These are phyloP conservation scores for Curvularia spicifera DNA, from an alignment of 2,329 filamentous ascomycete genomes.

Conservation along the genomic window DNA sequence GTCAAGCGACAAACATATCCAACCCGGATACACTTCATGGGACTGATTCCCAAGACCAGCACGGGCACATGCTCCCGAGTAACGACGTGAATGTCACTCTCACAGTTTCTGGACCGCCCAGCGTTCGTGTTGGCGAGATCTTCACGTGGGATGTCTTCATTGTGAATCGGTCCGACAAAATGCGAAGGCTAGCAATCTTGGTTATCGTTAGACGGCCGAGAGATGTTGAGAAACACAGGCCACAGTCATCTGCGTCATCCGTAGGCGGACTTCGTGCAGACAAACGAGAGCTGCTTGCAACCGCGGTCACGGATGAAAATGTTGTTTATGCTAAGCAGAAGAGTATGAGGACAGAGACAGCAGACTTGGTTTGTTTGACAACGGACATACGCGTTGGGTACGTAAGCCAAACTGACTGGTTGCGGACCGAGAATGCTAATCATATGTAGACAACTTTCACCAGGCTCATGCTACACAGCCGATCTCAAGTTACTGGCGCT, in stretches of 20 bases:
- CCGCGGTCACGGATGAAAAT: constrained; percentile 74
- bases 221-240: constrained; percentile 54
- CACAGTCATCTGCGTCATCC: constrained; percentile 52
- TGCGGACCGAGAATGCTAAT: constrained; percentile 17
- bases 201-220: constrained; percentile 70
- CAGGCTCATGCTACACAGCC: constrained; percentile 74
- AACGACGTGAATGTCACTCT: constrained; percentile 73
- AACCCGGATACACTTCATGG: constrained; percentile 41
- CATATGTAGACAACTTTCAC: constrained; percentile 65
- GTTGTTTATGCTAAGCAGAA: constrained; percentile 74
- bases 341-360: constrained; percentile 66
- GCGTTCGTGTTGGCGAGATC: constrained; percentile 67
- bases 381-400: constrained; percentile 75
- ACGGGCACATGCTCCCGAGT: constrained; percentile 31
- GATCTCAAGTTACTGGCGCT: constrained; percentile 76
- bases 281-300: constrained; percentile 57
- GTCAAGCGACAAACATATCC: constrained; percentile 26
- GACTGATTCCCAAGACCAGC: constrained; percentile 28
- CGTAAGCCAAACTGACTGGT: constrained; percentile 30
- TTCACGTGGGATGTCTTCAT: constrained; percentile 78
- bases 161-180: constrained; percentile 69
- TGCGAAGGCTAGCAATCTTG: constrained; percentile 73
- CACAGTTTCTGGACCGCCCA: constrained; percentile 70
- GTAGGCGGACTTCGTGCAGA: constrained; percentile 36
- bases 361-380: constrained; percentile 76